Evolutionary conservation across 108 stramenopile species (phyloP), one percentile per base, ranked within the genome.

Genomic region (Nitzschia putrida): DNA sequence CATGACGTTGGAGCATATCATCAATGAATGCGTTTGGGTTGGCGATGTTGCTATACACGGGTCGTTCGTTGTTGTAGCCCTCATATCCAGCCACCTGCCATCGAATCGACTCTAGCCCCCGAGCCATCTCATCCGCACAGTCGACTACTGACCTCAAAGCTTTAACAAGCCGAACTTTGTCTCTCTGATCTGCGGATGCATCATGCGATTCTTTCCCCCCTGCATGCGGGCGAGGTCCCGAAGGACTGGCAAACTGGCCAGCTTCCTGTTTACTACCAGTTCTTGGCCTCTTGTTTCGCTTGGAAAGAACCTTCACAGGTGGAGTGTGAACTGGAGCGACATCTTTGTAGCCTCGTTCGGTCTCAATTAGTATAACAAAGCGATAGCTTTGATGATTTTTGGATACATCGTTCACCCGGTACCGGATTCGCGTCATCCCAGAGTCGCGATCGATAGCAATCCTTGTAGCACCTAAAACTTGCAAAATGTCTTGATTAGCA

Each of bases 351-450:
- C 61, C 61, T 40, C 80, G 76, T 42, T 85, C 88, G 0, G 90
- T 71, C 39, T 70, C 78, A 12, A 95, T 72, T 66, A 84, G 44
- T 50, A 95, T 53, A 7, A 77, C 61, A 65, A 95, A 95, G 26
- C 80, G 77, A 76, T 91, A 85, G 37, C 85, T 87, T 64, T 95
- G 94, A 69, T 93, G 92, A 74, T 93, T 95, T 73, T 93, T 93
- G 21, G 91, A 93, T 6, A 95, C 94, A 61, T 95, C 94, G 56
- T 95, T 90, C 21, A 95, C 84, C 9, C 94, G 83, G 52, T 90
- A 84, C 14, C 85, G 71, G 9, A 95, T 59, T 23, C 53, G 64
- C 22, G 78, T 69, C 3, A 49, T 61, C 7, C 83, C 83, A 0
- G 72, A 69, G 14, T 64, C 65, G 47, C 69, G 66, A 37, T 83